Evolutionary conservation across 2,329 filamentous ascomycete species (phyloP), one percentile per base, ranked within the genome.

Genomic region (Ascochyta koolunga): DNA sequence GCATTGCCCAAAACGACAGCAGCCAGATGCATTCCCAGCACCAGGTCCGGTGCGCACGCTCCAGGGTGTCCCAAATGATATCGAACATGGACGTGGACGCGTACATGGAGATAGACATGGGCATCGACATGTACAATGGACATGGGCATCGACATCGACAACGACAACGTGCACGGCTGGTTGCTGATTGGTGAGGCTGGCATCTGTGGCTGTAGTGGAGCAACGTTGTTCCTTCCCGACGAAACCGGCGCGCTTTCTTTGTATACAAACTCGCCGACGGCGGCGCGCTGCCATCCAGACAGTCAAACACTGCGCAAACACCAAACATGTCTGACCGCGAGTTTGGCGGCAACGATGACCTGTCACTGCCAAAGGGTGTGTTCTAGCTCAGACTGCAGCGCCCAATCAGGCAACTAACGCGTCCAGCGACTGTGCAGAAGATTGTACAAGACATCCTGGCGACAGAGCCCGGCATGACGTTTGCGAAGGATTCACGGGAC

Each of bases 391-490:
- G 25, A 45, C 9, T 9, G 13, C 22, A 18, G 22, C 5, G 8
- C 37, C 10, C 15, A 33, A 22, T 16, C 24, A 35, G 22, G 40
- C 46, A 45, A 45, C 45, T 54, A 44, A 50, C 51, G 45, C 51
- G 51, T 40, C 57, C 67, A 87, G 86, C 86, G 39, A 89, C 86
- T 41, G 86, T 89, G 36, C 85, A 88, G 69, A 89, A 89, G 78
- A 99, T 99, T 62, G 93, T 99, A 65, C 89, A 89, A 54, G 95
- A 99, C 76, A 97, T 99, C 68, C 84, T 99, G 1, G 87, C 91
- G 1, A 79, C 89, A 0, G 86, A 89, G 42, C 83, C 83, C 16
- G 91, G 91, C 44, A 85, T 96, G 58, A 88, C 90, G 1, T 98
- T 98, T 73, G 91, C 93, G 37, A 97, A 96, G 75, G 95, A 99